Percentiles rank a stretch among this genome's conserved stretches.
Evolutionary conservation across 202 grass and related monocot genomes (phyloP).

Genomic region (Panicum virgatum): DNA sequence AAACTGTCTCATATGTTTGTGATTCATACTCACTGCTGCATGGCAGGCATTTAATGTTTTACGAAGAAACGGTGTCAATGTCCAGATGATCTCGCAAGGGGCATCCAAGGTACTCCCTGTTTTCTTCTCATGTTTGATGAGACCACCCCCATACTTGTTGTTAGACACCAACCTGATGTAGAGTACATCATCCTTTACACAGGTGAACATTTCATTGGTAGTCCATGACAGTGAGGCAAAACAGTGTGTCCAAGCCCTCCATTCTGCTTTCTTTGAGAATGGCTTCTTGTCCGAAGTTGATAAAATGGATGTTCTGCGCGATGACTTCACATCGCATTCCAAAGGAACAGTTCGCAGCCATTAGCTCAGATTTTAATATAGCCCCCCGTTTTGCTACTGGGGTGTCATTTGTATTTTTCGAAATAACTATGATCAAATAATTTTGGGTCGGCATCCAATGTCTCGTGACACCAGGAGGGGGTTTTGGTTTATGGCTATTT

Average conservation of each 20-base stretch:
- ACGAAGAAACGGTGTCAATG: constrained; percentile 76
- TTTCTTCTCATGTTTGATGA: background rate
- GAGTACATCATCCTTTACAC: background rate
- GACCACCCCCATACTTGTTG: background rate
- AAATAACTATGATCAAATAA: background rate
- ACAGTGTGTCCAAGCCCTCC: constrained; percentile 79
- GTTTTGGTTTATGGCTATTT: background rate
- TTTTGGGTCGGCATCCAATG: background rate
- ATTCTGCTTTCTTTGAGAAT: constrained; percentile 86
- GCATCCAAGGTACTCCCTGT: constrained; percentile 77
- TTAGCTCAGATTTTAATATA: background rate
- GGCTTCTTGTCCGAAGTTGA: constrained; percentile 65
- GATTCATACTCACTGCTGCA: constrained; percentile 6
- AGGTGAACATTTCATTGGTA: constrained; percentile 97
- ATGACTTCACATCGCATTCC: constrained; percentile 19
- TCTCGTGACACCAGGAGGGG: background rate
- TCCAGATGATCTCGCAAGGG: constrained; percentile 99
- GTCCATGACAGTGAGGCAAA: constrained; percentile 85
- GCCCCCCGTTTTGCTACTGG: background rate
- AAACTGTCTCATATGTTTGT: background rate
- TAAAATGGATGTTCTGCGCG: constrained; percentile 17
- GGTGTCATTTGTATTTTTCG: background rate
- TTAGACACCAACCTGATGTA: background rate
- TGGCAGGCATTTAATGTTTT: constrained; percentile 86
- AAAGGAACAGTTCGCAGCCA: background rate